Evolutionary conservation across 2,329 filamentous ascomycete species (phyloP).

Genomic region (Amauroascus verrucosus): DNA sequence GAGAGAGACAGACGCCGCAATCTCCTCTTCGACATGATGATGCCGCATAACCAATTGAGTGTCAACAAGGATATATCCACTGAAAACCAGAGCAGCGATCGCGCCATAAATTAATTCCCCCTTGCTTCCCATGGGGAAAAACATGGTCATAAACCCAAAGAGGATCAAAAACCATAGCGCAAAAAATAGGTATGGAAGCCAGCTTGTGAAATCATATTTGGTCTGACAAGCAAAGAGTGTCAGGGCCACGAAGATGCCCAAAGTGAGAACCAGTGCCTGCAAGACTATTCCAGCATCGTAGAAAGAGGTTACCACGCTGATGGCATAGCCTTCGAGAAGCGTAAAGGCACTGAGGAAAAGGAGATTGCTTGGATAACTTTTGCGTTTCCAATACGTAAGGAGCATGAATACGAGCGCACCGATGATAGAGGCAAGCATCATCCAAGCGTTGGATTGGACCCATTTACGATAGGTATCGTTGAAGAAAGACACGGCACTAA

Average conservation of each 20-base stretch:
- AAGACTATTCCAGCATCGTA: slow-evolving; percentile 77
- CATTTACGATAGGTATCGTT: slow-evolving; percentile 67
- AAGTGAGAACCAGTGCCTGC: slow-evolving; percentile 77
- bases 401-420: slow-evolving; percentile 75
- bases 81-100: slow-evolving; percentile 76
- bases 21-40: slow-evolving; percentile 97
- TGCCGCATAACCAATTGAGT: slow-evolving; percentile 92
- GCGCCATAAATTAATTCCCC: slow-evolving; percentile 77
- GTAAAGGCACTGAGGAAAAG: slow-evolving; percentile 88
- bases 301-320: slow-evolving; percentile 86
- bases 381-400: slow-evolving; percentile 89
- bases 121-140: slow-evolving; percentile 74
- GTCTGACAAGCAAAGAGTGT: slow-evolving; percentile 88
- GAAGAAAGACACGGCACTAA: slow-evolving; percentile 80
- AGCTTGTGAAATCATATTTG: slow-evolving; percentile 95
- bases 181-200: slow-evolving; percentile 92
- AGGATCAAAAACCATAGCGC: slow-evolving; percentile 80
- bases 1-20: slow-evolving; percentile 84
- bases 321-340: slow-evolving; percentile 80
- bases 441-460: slow-evolving; percentile 73
- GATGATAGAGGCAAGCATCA: slow-evolving; percentile 80
- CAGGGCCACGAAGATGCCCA: slow-evolving; percentile 53
- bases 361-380: slow-evolving; percentile 88
- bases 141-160: slow-evolving; percentile 84
- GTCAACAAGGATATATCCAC: slow-evolving; percentile 87